phyloP scores from a whole-genome alignment of 2,329 filamentous ascomycete species.

The Paraphaeosphaeria sporulosa region DNA sequence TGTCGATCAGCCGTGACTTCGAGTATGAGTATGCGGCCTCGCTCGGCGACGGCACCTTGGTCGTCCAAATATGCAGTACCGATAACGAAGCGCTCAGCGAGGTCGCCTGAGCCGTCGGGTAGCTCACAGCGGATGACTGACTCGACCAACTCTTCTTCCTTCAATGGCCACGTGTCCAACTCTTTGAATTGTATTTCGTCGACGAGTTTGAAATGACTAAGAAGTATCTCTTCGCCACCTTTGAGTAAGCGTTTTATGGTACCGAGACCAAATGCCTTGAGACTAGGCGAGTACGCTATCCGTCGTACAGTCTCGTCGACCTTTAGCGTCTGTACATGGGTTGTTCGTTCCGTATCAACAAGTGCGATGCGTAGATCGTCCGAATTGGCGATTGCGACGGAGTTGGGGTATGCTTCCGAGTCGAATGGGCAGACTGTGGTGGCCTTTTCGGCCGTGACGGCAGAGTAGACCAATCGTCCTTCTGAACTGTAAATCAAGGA shows the following conservation, averaged over 20 bases:
- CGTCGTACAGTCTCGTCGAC: slow-evolving; percentile 85
- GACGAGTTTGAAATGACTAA: slow-evolving; percentile 84
- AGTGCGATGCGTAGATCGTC: slow-evolving; percentile 78
- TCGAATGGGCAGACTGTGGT: slow-evolving; percentile 84
- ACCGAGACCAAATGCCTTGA: slow-evolving; percentile 85
- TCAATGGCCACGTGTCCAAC: slow-evolving; percentile 73
- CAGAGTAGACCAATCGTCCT: slow-evolving; percentile 88
- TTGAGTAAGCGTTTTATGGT: slow-evolving; percentile 79
- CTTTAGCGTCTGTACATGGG: slow-evolving; percentile 82
- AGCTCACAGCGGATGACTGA: slow-evolving; percentile 81
- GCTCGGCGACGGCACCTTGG: slow-evolving; percentile 57
- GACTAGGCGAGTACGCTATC: slow-evolving; percentile 80
- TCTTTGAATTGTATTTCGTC: slow-evolving; percentile 88
- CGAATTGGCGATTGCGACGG: slow-evolving; percentile 81
- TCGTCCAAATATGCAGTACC: slow-evolving; percentile 83
- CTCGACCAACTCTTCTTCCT: slow-evolving; percentile 79
- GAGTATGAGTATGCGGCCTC: slow-evolving; percentile 83
- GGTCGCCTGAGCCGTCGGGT: slow-evolving; percentile 63
- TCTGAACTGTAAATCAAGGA: slow-evolving; percentile 92
- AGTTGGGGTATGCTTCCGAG: slow-evolving; percentile 78
- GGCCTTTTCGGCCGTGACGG: slow-evolving; percentile 88
- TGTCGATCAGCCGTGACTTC: slow-evolving; percentile 79
- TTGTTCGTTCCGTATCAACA: slow-evolving; percentile 85
- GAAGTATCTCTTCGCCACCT: slow-evolving; percentile 75
- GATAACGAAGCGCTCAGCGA: slow-evolving; percentile 83